Evolutionary conservation across 805 yeast genomes (phyloP), one percentile per base, ranked within the genome.

Genomic region (Hanseniaspora occidentalis): DNA sequence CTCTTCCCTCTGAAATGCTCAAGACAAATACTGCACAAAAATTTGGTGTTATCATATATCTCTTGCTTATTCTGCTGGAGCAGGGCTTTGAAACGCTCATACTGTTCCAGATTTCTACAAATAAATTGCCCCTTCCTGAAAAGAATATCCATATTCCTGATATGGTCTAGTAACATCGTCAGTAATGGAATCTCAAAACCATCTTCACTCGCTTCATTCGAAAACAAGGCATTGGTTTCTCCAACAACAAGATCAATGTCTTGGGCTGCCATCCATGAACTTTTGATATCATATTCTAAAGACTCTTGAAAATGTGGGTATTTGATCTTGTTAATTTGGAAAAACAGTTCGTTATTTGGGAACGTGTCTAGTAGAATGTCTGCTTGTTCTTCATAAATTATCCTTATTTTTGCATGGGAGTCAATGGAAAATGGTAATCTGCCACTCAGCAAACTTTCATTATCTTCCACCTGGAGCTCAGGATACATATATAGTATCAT

Each of bases 1-100:
- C 50, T 42, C 0, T 31, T 40, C 1, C 83, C 83, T 43, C 69
- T 70, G 37, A 56, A 58, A 24, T 61, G 65, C 18, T 60, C 66
- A 45, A 73, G 71, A 50, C 84, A 77, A 1, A 77, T 74, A n/a
- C 69, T 71, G 52, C 83, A 77, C 3, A 57, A 48, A 45, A 67
- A 72, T 6, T 75, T 66, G 9, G 50, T 47, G 10, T 43, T 40
- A 5, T 61, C 45, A 45, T 69, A 70, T 10, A 57, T 54, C 1
- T 49, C 39, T 11, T 43, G 33, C 16, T 54, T 48, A 3, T 50
- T 51, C 3, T 43, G n/a, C 11, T 45, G 26, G 42, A 64, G 54
- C 41, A 54, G 54, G 2, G 49, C 43, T 6, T 41, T 47, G n/a
- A 40, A 57, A 14, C 14, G 13, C 2, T 39, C 31, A 34, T 40